Base-by-base conservation (phyloP, 176 grass and related monocot species). In the Echinochloa phyllopogon region DNA sequence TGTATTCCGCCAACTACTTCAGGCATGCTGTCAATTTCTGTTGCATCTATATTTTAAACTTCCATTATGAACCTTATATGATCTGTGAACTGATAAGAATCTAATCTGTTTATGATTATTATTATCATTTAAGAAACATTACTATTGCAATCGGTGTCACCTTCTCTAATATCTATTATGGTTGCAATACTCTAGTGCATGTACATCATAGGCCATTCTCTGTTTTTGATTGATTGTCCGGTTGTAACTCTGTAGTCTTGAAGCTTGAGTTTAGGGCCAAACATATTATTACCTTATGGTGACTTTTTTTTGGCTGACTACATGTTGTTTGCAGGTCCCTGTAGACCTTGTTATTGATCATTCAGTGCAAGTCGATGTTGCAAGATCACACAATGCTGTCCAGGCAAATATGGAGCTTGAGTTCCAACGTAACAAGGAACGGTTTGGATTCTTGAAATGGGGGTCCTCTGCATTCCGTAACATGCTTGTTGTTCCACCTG, bases 401-500 rank as follows among this genome's bases (percentile, higher is more conserved):
- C 85, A 93, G 73, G 88, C 84, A 75, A 98, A 98, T 70, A 93
- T 93, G 89, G 85, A 93, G 87, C 82, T 98, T 69, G 95, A 98
- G 82, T 98, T 98, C 72, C 62, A 89, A 49, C 92, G 95, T 76
- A 98, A 98, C 85, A 98, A 92, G 79, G 95, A 98, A 72, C 75
- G 95, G 38, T 98, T 98, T 83, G 91, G 89, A 37, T 98, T 98
- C 72, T 81, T 98, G 82, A 98, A 95, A 88, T 98, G 95, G 95
- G 95, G 95, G 47, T 98, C 95, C 5, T 91, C 76, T 80, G 95
- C 93, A 84, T 98, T 98, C 83, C 85, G 69, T n/a, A 98, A 98
- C 85, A 98, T 98, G 95, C 95, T 98, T 91, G 92, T 98, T 86
- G 92, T 98, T 72, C 95, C 95, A 88, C 95, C 95, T 68, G 95